Evolutionary conservation across 202 grass and related monocot species (phyloP).

Genomic region (Carex arenaria): DNA sequence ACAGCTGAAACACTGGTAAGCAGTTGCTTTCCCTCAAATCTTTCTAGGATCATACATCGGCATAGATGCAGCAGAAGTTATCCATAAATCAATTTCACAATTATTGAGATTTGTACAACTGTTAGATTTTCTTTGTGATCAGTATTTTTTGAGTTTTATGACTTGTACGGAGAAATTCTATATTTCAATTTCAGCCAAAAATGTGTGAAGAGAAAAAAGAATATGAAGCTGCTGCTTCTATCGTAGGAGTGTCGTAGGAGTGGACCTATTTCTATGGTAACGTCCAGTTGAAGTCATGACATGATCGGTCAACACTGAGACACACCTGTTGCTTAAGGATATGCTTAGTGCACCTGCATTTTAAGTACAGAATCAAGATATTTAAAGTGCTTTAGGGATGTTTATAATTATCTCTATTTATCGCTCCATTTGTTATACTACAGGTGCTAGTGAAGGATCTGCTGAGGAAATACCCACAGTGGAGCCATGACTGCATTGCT

Average conservation of each 20-base stretch:
- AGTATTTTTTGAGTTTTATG: background rate
- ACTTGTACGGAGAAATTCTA: background rate
- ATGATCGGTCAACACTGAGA: background rate
- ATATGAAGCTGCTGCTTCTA: background rate
- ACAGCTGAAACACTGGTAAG: conserved; percentile 97
- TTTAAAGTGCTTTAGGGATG: background rate
- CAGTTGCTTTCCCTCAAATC: conserved; percentile 17
- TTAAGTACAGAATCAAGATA: background rate
- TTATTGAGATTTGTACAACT: background rate
- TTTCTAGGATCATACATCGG: background rate
- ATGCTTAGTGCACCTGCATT: background rate
- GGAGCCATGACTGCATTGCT: conserved; percentile 99
- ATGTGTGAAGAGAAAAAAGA: background rate
- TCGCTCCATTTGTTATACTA: conserved; percentile 24
- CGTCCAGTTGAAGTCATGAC: background rate
- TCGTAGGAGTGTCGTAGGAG: background rate
- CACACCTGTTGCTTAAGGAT: background rate
- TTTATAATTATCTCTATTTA: background rate
- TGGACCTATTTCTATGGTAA: background rate
- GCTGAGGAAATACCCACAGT: conserved; percentile 93
- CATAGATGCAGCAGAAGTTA: background rate
- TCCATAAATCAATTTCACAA: background rate
- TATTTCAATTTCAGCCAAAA: background rate
- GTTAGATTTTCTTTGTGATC: background rate
- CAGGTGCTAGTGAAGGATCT: conserved; percentile 99